A percentile compares a stretch with the other conserved stretches of the same genome.
phyloP scores from a whole-genome alignment of 352 stramenopile genomes.

The Phytophthora capsici region DNA sequence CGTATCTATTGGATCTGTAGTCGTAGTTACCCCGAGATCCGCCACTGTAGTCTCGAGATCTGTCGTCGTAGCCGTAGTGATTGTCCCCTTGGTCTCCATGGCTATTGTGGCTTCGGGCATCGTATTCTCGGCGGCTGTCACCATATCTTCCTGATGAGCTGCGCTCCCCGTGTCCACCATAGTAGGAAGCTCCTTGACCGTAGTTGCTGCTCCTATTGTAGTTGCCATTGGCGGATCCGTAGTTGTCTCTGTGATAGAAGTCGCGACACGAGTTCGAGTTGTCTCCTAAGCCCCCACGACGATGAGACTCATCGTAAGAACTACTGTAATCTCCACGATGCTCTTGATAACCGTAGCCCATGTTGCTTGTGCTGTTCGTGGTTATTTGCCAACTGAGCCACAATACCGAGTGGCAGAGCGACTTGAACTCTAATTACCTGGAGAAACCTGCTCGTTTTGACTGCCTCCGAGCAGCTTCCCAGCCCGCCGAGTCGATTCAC shows the following conservation, averaged over 20 bases:
- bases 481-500: too few relatives aligned
- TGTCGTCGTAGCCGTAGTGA: neutral
- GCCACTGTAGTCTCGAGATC: conserved; percentile 1
- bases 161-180: conserved; percentile 4
- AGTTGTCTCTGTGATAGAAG: neutral
- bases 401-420: too few relatives aligned
- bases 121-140: conserved; percentile 4
- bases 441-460: too few relatives aligned
- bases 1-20: conserved; percentile 13
- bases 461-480: too few relatives aligned
- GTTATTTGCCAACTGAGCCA: too few relatives aligned
- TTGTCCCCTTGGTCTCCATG: neutral
- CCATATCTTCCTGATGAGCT: neutral
- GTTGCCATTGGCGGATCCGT: neutral
- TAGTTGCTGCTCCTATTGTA: conserved; percentile 14
- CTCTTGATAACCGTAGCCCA: neutral
- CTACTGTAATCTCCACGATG: neutral
- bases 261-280: conserved; percentile 8
- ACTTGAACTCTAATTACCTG: too few relatives aligned
- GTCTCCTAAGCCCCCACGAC: conserved; percentile 1
- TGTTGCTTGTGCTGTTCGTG: too few relatives aligned
- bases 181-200: conserved; percentile 15
- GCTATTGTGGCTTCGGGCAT: neutral
- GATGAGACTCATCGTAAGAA: neutral
- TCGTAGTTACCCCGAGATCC: conserved; percentile 2